Percentiles rank a stretch among this genome's conserved stretches.
These are phyloP conservation scores for Acacia confusa DNA, from an alignment of 306 rosid genomes.

Conservation along the genomic window DNA sequence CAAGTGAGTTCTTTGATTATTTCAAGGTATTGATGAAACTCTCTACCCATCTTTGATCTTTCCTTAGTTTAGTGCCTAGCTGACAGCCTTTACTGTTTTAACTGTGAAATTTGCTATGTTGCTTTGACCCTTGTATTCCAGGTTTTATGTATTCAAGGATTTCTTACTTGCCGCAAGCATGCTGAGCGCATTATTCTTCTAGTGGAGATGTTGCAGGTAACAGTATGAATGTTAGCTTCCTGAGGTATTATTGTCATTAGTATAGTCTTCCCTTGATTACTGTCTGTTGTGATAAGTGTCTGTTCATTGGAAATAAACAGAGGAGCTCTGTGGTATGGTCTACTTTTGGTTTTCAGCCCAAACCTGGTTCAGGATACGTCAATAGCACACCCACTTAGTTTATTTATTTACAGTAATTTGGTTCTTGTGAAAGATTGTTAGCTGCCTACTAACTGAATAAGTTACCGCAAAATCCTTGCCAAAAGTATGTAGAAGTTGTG, in stretches of 20 bases:
- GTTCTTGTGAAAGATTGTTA: conserved; percentile 9
- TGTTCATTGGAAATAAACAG: background rate
- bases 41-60: background rate
- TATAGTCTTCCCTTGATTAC: conserved; percentile 7
- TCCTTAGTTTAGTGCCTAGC: conserved; percentile 18
- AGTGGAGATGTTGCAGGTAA: conserved; percentile 99
- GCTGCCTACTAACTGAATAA: conserved; percentile 14
- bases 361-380: conserved; percentile 6
- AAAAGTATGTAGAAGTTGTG: background rate
- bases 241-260: conserved; percentile 12
- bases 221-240: conserved; percentile 27
- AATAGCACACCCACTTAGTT: background rate
- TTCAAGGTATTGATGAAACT: conserved; percentile 65
- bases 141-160: conserved; percentile 99
- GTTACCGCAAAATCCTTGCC: background rate
- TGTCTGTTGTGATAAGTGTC: conserved; percentile 16
- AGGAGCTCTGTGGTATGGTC: conserved; percentile 6
- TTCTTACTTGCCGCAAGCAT: conserved; percentile 99
- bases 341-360: conserved; percentile 15
- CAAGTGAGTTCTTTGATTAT: conserved; percentile 98
- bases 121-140: conserved; percentile 39
- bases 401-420: background rate
- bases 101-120: conserved; percentile 28
- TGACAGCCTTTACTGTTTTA: conserved; percentile 21
- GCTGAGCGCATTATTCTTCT: conserved; percentile 98